Evolutionary conservation across 2,329 filamentous ascomycete species (phyloP), one percentile per base, ranked within the genome.

Genomic region (Zymoseptoria tritici): DNA sequence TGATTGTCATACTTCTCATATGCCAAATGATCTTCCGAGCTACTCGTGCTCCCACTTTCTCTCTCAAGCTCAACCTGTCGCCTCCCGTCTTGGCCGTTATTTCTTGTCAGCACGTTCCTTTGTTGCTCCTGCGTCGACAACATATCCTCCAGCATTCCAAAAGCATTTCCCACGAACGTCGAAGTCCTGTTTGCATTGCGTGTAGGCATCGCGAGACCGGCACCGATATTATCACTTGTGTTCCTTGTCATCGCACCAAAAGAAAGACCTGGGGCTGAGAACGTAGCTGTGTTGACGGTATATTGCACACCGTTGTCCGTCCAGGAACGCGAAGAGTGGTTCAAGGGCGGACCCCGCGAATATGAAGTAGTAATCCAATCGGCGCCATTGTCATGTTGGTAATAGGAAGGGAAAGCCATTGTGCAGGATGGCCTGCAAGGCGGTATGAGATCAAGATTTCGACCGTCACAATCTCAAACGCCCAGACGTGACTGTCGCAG

Each of bases 241-340:
- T 57, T 63, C 29, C 67, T 63, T 36, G 66, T 63, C 58, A 64
- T 65, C 7, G 64, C 62, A 21, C 61, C 61, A 60, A 71, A 70
- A n/a, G 66, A 67, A 11, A 69, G 26, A 26, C 64, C 66, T 21
- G 68, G 67, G 52, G 60, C 61, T n/a, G 66, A 51, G 54, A 65
- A 70, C 31, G 60, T 62, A 6, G 67, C 63, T 13, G 68, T 67
- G 50, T 70, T 61, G 55, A 70, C 61, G n/a, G 65, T 70, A 56
- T 68, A 67, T 36, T 64, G 60, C 24, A 67, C 59, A 49, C 69
- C 69, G 52, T 68, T 61, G 52, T 63, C 57, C n/a, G 64, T 68
- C 68, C 69, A 70, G 22, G 68, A 68, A 56, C 64, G 64, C 13
- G 59, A 58, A 16, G 52, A 53, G 16, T 29, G 52, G 13, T 29